phyloP scores from a whole-genome alignment of 805 yeast genomes.

The Wickerhamomyces hampshirensis region DNA sequence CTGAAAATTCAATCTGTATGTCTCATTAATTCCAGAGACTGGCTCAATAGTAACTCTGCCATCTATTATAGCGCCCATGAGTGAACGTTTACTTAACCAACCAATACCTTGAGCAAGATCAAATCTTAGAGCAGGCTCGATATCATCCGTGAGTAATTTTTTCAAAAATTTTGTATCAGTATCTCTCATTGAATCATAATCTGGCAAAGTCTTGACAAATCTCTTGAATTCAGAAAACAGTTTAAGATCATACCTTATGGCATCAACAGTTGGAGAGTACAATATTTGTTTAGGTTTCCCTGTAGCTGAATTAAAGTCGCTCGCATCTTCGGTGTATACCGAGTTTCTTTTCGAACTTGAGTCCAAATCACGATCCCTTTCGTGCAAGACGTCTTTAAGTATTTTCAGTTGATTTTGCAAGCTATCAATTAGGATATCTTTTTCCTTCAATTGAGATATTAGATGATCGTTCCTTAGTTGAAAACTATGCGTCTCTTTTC shows the following conservation, averaged over 20 bases:
- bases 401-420: constrained; percentile 64
- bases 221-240: constrained; percentile 34
- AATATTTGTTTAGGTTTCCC: constrained; percentile 26
- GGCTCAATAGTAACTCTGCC: constrained; percentile 86
- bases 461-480: constrained; percentile 56
- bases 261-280: constrained; percentile 37
- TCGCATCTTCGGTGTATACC: constrained; percentile 1
- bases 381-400: constrained; percentile 55
- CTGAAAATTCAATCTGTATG: constrained; percentile 42
- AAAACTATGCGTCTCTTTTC: constrained; percentile 56
- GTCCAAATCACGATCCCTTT: constrained; percentile 33
- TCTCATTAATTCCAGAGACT: constrained; percentile 74
- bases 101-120: constrained; percentile 61
- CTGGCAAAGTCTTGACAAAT: constrained; percentile 32
- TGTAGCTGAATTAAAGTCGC: not conserved
- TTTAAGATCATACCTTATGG: constrained; percentile 38
- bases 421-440: constrained; percentile 59
- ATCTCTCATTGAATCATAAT: constrained; percentile 32
- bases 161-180: constrained; percentile 51
- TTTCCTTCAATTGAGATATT: constrained; percentile 53
- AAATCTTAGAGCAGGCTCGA: constrained; percentile 66
- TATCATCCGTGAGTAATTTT: constrained; percentile 65
- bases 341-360: constrained; percentile 14
- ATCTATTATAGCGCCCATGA: constrained; percentile 67
- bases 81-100: constrained; percentile 55